Base-by-base conservation (phyloP, 192 early-diverging fungal genomes). In the Jimgerdemannia lactiflua region DNA sequence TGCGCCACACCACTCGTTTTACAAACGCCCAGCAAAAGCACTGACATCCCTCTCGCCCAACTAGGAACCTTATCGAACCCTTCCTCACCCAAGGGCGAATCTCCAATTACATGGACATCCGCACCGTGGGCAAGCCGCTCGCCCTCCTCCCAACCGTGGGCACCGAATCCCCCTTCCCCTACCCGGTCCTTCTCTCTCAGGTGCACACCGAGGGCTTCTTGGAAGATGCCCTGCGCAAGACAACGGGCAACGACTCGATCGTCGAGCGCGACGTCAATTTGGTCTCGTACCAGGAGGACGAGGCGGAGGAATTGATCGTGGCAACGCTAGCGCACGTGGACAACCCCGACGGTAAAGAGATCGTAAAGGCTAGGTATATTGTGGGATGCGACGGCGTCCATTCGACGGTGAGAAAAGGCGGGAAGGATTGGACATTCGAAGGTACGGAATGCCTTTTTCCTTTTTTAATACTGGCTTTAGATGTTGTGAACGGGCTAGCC, bases 341-440 rank as follows among this genome's bases (percentile, higher is more conserved):
- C 2, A 64, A 75, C 18, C 63, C 20, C 3, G 29, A 29, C 29
- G 39, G 69, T 41, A 41, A 29, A 0, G 20, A 75, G n/a, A 20
- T 42, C 11, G 69, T 79, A 7, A 39, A 3, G 8, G 72, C 73
- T 29, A 63, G n/a, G 3, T 83, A 77, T 44, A 65, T 83, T 4
- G 71, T 83, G 1, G 81, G 81, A 29, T 70, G 75, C n/a, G 81
- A 83, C 59, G 81, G 81, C 44, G 64, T 64, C 0, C 81, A 79
- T 67, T 83, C 81, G 1, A 40, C 43, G 3, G 78, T 83, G 14
- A 75, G 81, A 19, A 79, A 79, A 67, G 67, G 40, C 0, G 67
- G 11, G 0, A 7, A 41, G 11, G 71, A 44, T 8, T 83, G 81
- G 81, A 71, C 69, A 0, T 83, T 74, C 43, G 44, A 79, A 29